Percentiles rank a stretch among this genome's conserved stretches.
phyloP scores from a whole-genome alignment of 2,329 filamentous ascomycete species.

The Xylaria sp. region DNA sequence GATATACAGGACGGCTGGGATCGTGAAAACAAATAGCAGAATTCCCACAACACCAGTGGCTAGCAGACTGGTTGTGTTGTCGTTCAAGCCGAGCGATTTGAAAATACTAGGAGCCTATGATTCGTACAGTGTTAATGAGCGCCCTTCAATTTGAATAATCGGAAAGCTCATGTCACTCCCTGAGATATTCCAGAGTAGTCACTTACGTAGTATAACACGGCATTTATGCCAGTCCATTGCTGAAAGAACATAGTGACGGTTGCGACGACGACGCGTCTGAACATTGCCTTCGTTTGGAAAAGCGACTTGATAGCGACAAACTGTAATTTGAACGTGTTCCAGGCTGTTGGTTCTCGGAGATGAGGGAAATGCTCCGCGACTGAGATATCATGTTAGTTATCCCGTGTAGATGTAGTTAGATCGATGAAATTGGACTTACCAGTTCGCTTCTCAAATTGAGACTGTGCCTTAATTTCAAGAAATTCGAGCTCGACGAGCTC shows the following conservation, averaged over 20 bases:
- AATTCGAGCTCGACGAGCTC: conserved; percentile 79
- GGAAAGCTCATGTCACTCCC: not conserved
- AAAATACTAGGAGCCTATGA: conserved; percentile 78
- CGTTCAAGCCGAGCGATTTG: conserved; percentile 67
- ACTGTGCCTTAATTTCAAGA: conserved; percentile 84
- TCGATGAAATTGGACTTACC: conserved; percentile 16
- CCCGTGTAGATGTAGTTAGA: not conserved
- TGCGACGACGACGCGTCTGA: conserved; percentile 72
- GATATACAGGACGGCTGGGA: conserved; percentile 73
- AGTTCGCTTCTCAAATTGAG: conserved; percentile 78
- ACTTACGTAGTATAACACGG: conserved; percentile 60
- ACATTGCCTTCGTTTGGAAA: conserved; percentile 73
- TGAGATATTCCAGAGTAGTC: not conserved
- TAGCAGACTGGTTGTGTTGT: conserved; percentile 64
- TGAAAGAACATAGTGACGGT: conserved; percentile 72
- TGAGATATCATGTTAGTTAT: conserved; percentile 11
- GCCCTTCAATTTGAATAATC: not conserved
- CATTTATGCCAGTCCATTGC: conserved; percentile 63
- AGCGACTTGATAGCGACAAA: conserved; percentile 73
- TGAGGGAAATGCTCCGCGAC: conserved; percentile 75
- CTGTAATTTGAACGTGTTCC: conserved; percentile 74
- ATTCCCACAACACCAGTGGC: conserved; percentile 79
- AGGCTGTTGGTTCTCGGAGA: conserved; percentile 66
- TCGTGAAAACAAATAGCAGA: conserved; percentile 74
- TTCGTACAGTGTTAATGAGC: not conserved